A percentile compares a stretch with the other conserved stretches of the same genome.
Conservation (phyloP, 176 grass and related monocot genomes). For the Stipa capillata region DNA sequence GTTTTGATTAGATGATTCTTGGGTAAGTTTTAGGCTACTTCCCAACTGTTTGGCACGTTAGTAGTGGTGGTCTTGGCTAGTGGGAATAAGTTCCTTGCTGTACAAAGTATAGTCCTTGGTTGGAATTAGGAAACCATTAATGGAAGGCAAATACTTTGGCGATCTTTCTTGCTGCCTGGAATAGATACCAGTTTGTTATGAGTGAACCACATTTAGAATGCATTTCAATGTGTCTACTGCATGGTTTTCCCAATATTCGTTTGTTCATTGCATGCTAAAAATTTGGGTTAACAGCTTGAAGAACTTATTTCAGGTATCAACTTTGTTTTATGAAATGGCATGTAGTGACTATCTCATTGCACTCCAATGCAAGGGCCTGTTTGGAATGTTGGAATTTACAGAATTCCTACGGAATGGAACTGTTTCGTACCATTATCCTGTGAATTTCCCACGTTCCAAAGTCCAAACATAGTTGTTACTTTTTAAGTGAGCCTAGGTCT, state of each 20-base stretch:
- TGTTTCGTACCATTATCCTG: background rate
- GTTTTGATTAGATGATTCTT: slow-evolving; percentile 15
- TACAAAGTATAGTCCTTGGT: slow-evolving; percentile 3
- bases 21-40: background rate
- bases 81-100: slow-evolving; percentile 13
- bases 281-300: background rate
- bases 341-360: background rate
- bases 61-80: slow-evolving; percentile 11
- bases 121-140: slow-evolving; percentile 12
- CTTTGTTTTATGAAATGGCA: background rate
- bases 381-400: background rate
- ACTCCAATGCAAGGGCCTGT: background rate
- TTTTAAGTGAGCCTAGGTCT: too few relatives aligned
- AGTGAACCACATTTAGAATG: background rate
- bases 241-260: background rate
- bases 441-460: background rate
- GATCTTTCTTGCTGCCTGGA: slow-evolving; percentile 17
- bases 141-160: slow-evolving; percentile 15
- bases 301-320: background rate
- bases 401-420: background rate
- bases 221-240: background rate
- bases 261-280: background rate
- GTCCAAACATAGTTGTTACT: background rate
- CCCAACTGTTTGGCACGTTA: background rate
- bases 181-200: slow-evolving; percentile 8